A percentile compares a stretch with the other conserved stretches of the same genome.
Conservation (phyloP, 2,329 filamentous ascomycete genomes). For the Fusarium succisae region DNA sequence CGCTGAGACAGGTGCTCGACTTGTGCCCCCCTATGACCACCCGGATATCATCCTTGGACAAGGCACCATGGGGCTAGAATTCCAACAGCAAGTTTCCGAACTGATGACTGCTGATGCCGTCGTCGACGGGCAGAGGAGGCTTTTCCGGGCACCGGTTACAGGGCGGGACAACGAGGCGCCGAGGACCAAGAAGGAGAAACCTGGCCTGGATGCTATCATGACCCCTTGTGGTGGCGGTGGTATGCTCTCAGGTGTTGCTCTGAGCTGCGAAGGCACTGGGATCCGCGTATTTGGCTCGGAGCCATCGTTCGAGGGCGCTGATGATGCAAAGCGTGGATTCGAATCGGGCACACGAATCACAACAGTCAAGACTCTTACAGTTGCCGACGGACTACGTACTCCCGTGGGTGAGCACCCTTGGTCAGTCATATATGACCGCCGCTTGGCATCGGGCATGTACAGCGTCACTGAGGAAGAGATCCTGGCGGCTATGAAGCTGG, state of each 20-base stretch:
- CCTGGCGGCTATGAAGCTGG: slow-evolving; percentile 75
- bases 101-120: slow-evolving; percentile 53
- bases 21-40: slow-evolving; percentile 93
- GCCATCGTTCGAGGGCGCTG: slow-evolving; percentile 81
- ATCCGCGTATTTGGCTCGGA: slow-evolving; percentile 88
- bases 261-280: slow-evolving; percentile 76
- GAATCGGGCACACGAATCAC: slow-evolving; percentile 70
- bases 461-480: slow-evolving; percentile 87
- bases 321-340: slow-evolving; percentile 81
- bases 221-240: slow-evolving; percentile 89
- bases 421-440: slow-evolving; percentile 75
- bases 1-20: slow-evolving; percentile 74
- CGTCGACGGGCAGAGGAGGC: slow-evolving; percentile 26
- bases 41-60: slow-evolving; percentile 91
- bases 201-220: slow-evolving; percentile 74
- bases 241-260: slow-evolving; percentile 83
- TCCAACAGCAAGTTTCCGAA: slow-evolving; percentile 75
- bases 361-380: slow-evolving; percentile 77
- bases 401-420: slow-evolving; percentile 82
- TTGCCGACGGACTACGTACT: slow-evolving; percentile 89
- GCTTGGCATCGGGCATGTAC: slow-evolving; percentile 76
- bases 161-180: slow-evolving; percentile 29
- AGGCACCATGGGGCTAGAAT: slow-evolving; percentile 87
- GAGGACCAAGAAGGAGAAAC: slow-evolving; percentile 32
- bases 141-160: slow-evolving; percentile 30